A percentile compares a stretch with the other conserved stretches of the same genome.
Conservation (phyloP, 495 filamentous ascomycete species). For the Podospora didyma region DNA sequence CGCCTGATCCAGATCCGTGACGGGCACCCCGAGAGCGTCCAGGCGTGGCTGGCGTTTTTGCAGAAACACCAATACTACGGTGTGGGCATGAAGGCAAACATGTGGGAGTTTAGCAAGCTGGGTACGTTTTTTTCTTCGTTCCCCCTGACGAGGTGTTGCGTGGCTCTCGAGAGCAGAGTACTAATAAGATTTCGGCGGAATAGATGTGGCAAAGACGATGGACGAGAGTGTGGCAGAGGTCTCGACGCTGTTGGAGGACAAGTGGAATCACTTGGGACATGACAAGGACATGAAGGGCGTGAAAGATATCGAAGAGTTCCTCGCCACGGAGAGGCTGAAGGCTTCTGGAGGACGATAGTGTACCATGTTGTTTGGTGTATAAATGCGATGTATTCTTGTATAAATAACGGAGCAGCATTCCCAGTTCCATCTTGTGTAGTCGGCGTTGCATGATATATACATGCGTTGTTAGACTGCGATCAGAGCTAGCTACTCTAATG, state of each 20-base stretch:
- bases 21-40: constrained; percentile 81
- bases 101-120: constrained; percentile 79
- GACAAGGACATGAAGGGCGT: constrained; percentile 46
- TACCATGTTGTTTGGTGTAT: constrained; percentile 14
- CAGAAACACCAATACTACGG: constrained; percentile 89
- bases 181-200: not conserved
- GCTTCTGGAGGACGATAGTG: constrained; percentile 24
- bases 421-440: no score
- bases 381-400: constrained; percentile 6
- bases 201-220: constrained; percentile 65
- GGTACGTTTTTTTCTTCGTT: constrained; percentile 39
- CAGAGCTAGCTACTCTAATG: no score
- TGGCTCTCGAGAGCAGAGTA: not conserved
- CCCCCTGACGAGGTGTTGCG: no score
- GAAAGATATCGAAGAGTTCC: constrained; percentile 52
- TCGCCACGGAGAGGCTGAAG: constrained; percentile 47
- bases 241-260: constrained; percentile 55
- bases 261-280: constrained; percentile 61
- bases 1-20: constrained; percentile 91
- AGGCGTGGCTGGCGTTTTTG: constrained; percentile 87
- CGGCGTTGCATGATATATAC: no score
- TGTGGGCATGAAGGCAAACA: constrained; percentile 97
- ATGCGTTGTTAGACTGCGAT: no score
- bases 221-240: constrained; percentile 56
- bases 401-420: not conserved